These are phyloP conservation scores for Hypoxylon lenormandii DNA, from an alignment of 495 filamentous ascomycete genomes.

Conservation along the genomic window DNA sequence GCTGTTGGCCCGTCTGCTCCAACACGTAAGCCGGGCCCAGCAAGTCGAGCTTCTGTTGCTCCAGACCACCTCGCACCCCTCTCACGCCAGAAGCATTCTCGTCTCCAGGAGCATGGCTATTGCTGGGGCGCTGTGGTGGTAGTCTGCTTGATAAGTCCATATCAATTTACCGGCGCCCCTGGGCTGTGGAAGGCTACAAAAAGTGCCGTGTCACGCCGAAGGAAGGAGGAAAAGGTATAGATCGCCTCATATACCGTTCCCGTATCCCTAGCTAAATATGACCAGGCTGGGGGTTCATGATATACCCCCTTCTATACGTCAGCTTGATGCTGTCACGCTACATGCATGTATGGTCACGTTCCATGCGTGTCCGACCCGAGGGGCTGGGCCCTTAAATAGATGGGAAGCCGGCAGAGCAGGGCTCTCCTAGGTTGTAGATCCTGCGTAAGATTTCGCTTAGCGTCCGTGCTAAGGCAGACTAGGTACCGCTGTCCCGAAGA, in stretches of 20 bases:
- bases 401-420: background rate
- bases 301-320: too few species aligned
- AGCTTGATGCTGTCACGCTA: too few species aligned
- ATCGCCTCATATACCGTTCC: too few species aligned
- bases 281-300: too few species aligned
- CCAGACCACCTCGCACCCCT: background rate
- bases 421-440: background rate
- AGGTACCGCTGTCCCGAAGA: too few species aligned
- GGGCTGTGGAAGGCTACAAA: background rate
- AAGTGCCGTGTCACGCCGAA: too few species aligned
- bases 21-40: conserved; percentile 35
- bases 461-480: background rate
- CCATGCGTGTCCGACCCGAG: background rate
- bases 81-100: background rate
- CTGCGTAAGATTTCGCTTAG: background rate
- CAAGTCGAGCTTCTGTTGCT: conserved; percentile 9
- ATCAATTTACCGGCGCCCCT: background rate
- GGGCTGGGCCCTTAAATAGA: conserved; percentile 1
- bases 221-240: too few species aligned
- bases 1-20: conserved; percentile 24
- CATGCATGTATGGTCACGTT: too few species aligned
- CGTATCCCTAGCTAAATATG: too few species aligned
- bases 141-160: background rate
- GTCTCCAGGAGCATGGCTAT: background rate
- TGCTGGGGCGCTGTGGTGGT: background rate